phyloP scores from a whole-genome alignment of 2,329 filamentous ascomycete species.

The Cadophora sp. region DNA sequence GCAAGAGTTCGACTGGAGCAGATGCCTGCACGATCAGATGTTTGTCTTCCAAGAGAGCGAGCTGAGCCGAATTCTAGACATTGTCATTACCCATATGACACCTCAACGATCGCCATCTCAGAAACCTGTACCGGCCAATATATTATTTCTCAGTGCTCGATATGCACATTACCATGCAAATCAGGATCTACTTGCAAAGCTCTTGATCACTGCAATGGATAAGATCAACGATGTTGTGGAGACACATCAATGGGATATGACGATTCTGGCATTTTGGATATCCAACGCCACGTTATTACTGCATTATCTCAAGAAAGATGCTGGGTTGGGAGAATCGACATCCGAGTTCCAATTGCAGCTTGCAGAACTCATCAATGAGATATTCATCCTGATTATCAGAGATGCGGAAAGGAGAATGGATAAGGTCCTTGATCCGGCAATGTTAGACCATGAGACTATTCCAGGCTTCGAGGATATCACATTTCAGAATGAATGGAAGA shows the following conservation, averaged over 20 bases:
- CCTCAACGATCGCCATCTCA: conserved; percentile 95
- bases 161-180: conserved; percentile 98
- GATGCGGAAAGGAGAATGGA: conserved; percentile 96
- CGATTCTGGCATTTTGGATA: conserved; percentile 97
- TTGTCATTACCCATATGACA: conserved; percentile 97
- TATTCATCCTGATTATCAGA: conserved; percentile 95
- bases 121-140: conserved; percentile 96
- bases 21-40: conserved; percentile 97
- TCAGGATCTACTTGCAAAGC: conserved; percentile 78
- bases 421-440: conserved; percentile 90
- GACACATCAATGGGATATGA: conserved; percentile 98
- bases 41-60: conserved; percentile 98
- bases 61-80: conserved; percentile 88
- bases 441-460: conserved; percentile 98
- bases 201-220: conserved; percentile 87
- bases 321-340: conserved; percentile 79
- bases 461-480: conserved; percentile 95
- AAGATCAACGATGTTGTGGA: conserved; percentile 99
- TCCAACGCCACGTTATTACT: conserved; percentile 95
- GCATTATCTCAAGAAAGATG: conserved; percentile 96
- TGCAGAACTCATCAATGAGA: conserved; percentile 95
- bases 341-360: conserved; percentile 91
- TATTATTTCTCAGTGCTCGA: conserved; percentile 92
- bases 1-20: conserved; percentile 95
- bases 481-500: conserved; percentile 98